Base-by-base conservation (phyloP, 495 filamentous ascomycete species). In the Hypoxylon intermedium region DNA sequence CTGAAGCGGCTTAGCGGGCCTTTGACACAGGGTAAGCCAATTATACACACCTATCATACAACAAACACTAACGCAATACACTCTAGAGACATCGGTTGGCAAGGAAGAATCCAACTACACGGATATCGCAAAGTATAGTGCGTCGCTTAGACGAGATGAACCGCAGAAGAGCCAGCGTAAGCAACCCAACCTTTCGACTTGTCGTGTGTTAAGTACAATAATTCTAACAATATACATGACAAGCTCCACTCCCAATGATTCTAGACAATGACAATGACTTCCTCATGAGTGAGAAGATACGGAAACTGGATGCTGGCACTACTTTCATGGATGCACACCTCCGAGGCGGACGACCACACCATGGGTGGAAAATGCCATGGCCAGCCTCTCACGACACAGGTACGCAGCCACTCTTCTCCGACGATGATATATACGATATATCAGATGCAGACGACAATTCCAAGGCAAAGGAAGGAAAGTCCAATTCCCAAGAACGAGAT, bases 1-100 rank as follows among this genome's bases (percentile, higher is more conserved):
- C 28, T 77, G 26, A 68, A 71, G 40, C 57, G 58, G 28, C 18
- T 74, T 12, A 71, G 67, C 41, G 59, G 42, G 3, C 24, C 3
- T 3, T 26, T 7, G 9, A 40, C 9, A 28, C 54, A 33, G 11
- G 19, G 0, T 45, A 53, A 36, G 57, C 65, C 49, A 57, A 36
- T 44, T n/a, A 3, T 11, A 9, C 18, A 30, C 4, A n/a, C 13
- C 21, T 37, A 9, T 4, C 7, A 3, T 15, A 20, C 36, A 31
- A 5, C 12, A 18, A 19, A 34, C 11, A 20, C 52, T 60, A 24
- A 54, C 51, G 23, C 19, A 2, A 11, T n/a, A n/a, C 5, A 31
- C n/a, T 41, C 12, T 41, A 63, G 53, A 57, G 6, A 15, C 9
- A 6, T 15, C 15, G 13, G 18, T 19, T n/a, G 20, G 30, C 3